These are phyloP conservation scores for Solanum arcanum DNA, from an alignment of 257 asterid species.

Conservation along the genomic window DNA sequence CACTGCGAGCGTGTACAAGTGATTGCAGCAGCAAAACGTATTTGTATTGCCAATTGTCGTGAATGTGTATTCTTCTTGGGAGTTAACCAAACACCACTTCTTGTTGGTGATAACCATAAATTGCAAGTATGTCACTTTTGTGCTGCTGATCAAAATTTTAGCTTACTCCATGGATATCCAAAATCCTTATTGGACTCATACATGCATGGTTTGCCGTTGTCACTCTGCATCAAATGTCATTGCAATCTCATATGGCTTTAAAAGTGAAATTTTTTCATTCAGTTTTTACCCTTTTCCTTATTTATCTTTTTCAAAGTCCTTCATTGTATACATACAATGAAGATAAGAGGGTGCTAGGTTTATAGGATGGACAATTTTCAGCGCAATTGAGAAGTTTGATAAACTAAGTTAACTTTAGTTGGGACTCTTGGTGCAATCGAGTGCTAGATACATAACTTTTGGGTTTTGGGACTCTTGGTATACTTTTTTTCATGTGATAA, in stretches of 20 bases:
- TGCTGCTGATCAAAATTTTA: neutral
- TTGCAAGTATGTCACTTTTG: conserved; percentile 48
- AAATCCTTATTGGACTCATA: neutral
- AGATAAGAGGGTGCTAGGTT: neutral
- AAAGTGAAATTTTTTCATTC: neutral
- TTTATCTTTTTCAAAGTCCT: neutral
- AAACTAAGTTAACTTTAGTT: neutral
- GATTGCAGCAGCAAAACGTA: conserved; percentile 80
- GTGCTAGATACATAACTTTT: neutral
- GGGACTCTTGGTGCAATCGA: neutral
- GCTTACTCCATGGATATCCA: neutral
- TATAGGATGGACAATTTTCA: neutral
- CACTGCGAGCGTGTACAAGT: conserved; percentile 97
- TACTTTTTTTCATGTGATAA: neutral
- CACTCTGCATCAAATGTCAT: neutral
- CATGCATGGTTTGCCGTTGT: neutral
- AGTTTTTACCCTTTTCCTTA: neutral
- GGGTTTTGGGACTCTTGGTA: neutral
- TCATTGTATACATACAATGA: neutral
- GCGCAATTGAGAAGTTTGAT: neutral
- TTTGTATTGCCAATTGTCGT: conserved; percentile 91
- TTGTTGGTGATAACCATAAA: conserved; percentile 97
- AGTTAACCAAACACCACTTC: conserved; percentile 79
- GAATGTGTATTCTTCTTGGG: conserved; percentile 92
- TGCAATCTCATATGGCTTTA: neutral